Evolutionary conservation across 345 rosid genomes (phyloP).

Genomic region (Aquilaria yunnanensis): DNA sequence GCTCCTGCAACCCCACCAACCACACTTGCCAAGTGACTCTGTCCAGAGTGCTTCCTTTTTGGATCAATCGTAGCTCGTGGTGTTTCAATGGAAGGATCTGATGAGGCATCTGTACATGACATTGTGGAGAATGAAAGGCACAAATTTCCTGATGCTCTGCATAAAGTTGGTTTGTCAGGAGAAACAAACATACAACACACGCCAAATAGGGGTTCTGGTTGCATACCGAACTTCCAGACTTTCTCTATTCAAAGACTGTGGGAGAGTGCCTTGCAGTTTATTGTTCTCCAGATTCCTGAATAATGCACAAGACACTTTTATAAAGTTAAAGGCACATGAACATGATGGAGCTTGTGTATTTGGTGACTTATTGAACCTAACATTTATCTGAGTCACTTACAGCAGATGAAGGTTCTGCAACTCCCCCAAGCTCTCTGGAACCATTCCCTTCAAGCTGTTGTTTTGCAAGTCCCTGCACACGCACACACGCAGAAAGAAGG

Average conservation of each 20-base stretch:
- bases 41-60: constrained; percentile 33
- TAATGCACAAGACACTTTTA: constrained; percentile 5
- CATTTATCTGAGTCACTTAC: constrained; percentile 37
- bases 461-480: constrained; percentile 70
- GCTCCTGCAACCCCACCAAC: constrained; percentile 60
- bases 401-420: constrained; percentile 59
- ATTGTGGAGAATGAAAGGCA: constrained; percentile 68
- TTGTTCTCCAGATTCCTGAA: constrained; percentile 85
- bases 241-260: constrained; percentile 59
- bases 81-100: constrained; percentile 56
- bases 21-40: constrained; percentile 35
- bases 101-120: constrained; percentile 56
- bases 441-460: constrained; percentile 66
- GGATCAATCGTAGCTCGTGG: constrained; percentile 69
- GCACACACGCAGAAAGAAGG: constrained; percentile 1
- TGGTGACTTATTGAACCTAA: not conserved
- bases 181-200: constrained; percentile 3
- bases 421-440: constrained; percentile 70
- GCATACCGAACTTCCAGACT: constrained; percentile 68
- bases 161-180: constrained; percentile 12
- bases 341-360: not conserved
- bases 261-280: constrained; percentile 65
- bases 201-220: not conserved
- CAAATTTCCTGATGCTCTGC: constrained; percentile 71
- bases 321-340: not conserved